A percentile compares a stretch with the other conserved stretches of the same genome.
Evolutionary conservation across 1,284 basidiomycete genomes (phyloP).

Genomic region (Microbotryum lychnidis-dioicae): DNA sequence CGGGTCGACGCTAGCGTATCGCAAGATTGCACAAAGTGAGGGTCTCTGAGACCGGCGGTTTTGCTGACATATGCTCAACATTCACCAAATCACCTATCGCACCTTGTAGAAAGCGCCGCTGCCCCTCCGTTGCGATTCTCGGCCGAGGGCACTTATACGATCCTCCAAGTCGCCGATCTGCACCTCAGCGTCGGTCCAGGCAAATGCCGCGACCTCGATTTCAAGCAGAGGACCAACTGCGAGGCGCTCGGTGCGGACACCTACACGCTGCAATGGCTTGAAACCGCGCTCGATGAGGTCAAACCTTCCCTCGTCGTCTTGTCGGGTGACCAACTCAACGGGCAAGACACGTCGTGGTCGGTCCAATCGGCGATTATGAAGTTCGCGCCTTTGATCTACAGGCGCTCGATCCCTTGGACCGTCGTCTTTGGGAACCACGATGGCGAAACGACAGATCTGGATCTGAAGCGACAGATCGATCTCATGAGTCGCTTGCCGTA

Average conservation of each 20-base stretch:
- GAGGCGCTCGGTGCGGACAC: conserved; percentile 47
- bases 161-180: conserved; percentile 81
- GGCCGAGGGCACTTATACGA: conserved; percentile 71
- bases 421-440: conserved; percentile 88
- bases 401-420: conserved; percentile 74
- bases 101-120: conserved; percentile 16
- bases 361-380: conserved; percentile 75
- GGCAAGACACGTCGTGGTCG: conserved; percentile 78
- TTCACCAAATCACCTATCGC: neutral
- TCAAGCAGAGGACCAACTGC: conserved; percentile 14
- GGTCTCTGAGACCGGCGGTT: neutral
- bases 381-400: conserved; percentile 67
- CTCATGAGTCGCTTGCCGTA: conserved; percentile 74
- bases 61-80: conserved; percentile 37
- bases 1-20: conserved; percentile 18
- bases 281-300: conserved; percentile 63
- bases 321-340: conserved; percentile 41
- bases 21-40: conserved; percentile 10
- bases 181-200: conserved; percentile 50
- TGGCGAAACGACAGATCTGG: conserved; percentile 56
- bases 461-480: conserved; percentile 42
- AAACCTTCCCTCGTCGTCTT: conserved; percentile 77
- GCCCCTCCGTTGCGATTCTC: conserved; percentile 67
- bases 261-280: conserved; percentile 61
- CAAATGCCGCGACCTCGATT: conserved; percentile 31